phyloP scores from a whole-genome alignment of 2,329 filamentous ascomycete species.

The Ilyonectria mors-panacis region DNA sequence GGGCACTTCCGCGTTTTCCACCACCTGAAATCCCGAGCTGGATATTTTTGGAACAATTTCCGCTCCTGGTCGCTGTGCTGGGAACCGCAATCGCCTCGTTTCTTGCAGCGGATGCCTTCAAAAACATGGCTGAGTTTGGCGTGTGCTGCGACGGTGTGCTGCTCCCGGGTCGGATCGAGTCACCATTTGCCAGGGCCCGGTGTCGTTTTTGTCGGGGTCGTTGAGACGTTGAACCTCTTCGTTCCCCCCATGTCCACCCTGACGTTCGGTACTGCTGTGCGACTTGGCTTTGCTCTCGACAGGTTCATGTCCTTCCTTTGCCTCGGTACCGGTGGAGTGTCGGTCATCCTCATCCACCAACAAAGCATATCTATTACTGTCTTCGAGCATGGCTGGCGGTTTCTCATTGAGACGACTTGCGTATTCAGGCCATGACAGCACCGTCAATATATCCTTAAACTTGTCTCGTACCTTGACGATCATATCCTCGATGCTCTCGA shows the following conservation, averaged over 20 bases:
- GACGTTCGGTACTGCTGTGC: too few relatives aligned
- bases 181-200: not conserved
- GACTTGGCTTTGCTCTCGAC: not conserved
- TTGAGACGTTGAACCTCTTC: not conserved
- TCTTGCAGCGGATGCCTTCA: not conserved
- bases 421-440: constrained; percentile 1
- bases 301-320: not conserved
- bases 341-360: not conserved
- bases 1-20: not conserved
- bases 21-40: not conserved
- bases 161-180: not conserved
- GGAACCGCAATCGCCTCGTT: not conserved
- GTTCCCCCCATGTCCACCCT: not conserved
- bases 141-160: not conserved
- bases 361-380: not conserved
- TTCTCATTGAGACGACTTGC: not conserved
- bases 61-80: not conserved
- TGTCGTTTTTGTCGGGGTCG: not conserved
- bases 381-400: not conserved
- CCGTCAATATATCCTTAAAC: not conserved
- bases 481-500: not conserved
- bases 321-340: not conserved
- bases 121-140: not conserved
- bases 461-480: not conserved
- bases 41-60: not conserved